phyloP scores from a whole-genome alignment of 225 moss, liverwort and hornwort genomes.

The Marchantia paleacea region DNA sequence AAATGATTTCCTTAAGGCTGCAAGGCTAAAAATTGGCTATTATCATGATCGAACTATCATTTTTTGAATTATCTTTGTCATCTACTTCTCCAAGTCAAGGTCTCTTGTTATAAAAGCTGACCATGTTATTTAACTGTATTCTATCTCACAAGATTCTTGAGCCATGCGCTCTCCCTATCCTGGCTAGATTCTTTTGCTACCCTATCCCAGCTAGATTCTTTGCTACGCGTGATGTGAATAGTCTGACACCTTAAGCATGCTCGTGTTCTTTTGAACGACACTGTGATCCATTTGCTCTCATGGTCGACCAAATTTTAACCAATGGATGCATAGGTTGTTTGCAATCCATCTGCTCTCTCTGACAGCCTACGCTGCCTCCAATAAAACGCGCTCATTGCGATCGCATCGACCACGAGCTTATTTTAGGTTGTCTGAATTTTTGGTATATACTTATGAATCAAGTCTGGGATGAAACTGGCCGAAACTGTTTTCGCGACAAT shows the following conservation, averaged over 20 bases:
- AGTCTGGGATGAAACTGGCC: background rate
- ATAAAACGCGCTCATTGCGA: background rate
- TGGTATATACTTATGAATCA: too few species aligned
- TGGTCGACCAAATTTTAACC: background rate
- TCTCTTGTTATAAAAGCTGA: background rate
- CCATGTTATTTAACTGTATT: background rate
- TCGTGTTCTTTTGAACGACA: constrained; percentile 1
- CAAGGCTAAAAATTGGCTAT: background rate
- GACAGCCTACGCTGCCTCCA: background rate
- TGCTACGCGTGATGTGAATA: background rate
- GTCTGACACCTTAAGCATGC: background rate
- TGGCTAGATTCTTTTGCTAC: background rate
- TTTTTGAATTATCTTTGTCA: background rate
- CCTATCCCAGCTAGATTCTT: background rate
- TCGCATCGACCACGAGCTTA: background rate
- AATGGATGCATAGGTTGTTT: background rate
- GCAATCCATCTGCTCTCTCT: background rate
- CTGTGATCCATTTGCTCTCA: background rate
- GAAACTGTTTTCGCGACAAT: background rate
- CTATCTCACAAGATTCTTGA: background rate
- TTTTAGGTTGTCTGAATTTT: too few species aligned
- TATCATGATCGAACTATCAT: background rate
- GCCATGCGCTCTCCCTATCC: background rate
- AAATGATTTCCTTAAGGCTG: background rate
- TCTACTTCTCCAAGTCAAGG: background rate